Base-by-base conservation (phyloP, 1,139 yeast genomes). In the Protomyces inouyei region DNA sequence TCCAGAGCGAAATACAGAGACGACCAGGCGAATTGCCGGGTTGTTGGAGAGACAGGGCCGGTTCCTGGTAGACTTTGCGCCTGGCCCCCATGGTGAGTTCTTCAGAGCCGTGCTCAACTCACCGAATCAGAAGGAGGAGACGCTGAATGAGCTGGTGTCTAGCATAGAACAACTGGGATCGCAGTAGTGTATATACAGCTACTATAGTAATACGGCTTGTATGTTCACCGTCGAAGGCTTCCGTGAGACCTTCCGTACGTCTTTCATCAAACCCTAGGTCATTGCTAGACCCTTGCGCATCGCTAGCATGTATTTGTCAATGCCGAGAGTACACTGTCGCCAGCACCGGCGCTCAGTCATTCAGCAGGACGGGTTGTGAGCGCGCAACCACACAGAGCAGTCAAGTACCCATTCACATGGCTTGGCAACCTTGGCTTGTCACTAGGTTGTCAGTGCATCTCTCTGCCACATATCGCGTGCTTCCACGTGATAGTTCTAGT, bases 31-130 rank as follows among this genome's bases (percentile, higher is more conserved):
- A 69, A 85, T 89, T 64, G 88, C 88, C 2, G 73, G 82, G n/a
- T 79, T 79, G 67, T 78, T 89, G 66, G 91, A 87, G 70, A 74
- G 77, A 52, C 74, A 79, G 48, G 91, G 91, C 8, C 81, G 83
- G 70, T 89, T 86, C 72, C 77, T 89, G 71, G 83, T 89, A 45
- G 96, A 89, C 73, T 89, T 83, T 73, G 86, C 95, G n/a, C 96
- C 96, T 2, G 83, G 85, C 64, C 83, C 85, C 0, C 78, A 80
- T 55, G 95, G 95, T 3, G 95, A 88, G 73, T 89, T 89, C 72
- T 88, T 89, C 79, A 78, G 96, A 67, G 95, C 87, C 18, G 96
- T 89, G 12, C 85, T 89, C 75, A 87, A 87, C 73, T 84, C 93
- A 46, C 95, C 96, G 0, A 81, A 71, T 66, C 71, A 45, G 5